Conservation (phyloP, 768 basidiomycete genomes). For the Trametes maxima region DNA sequence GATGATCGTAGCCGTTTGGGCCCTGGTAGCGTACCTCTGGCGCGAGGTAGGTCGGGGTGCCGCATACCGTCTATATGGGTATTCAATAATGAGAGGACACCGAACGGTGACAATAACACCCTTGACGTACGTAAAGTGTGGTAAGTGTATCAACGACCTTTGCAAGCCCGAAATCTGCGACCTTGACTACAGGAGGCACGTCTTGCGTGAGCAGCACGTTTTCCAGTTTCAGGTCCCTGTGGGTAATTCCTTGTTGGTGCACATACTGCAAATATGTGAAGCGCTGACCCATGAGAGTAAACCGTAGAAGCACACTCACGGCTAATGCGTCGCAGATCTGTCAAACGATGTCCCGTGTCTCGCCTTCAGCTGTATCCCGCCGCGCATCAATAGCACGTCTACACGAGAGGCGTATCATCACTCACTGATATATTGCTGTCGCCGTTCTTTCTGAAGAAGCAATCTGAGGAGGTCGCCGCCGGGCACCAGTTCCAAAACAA, state of each 20-base stretch:
- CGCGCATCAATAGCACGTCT: neutral
- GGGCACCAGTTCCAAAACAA: slow-evolving; percentile 81
- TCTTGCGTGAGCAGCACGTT: slow-evolving; percentile 80
- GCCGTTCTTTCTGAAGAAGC: slow-evolving; percentile 60
- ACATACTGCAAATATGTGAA: slow-evolving; percentile 54
- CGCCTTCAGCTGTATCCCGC: neutral
- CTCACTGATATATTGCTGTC: slow-evolving; percentile 61
- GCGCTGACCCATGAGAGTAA: slow-evolving; percentile 41
- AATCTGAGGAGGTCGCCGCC: slow-evolving; percentile 88
- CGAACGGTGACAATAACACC: slow-evolving; percentile 34
- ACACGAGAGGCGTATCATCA: slow-evolving; percentile 38
- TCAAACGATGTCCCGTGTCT: slow-evolving; percentile 67
- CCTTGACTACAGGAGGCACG: slow-evolving; percentile 72
- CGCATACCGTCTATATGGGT: slow-evolving; percentile 89
- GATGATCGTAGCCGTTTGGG: slow-evolving; percentile 72
- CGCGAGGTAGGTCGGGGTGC: slow-evolving; percentile 91
- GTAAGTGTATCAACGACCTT: slow-evolving; percentile 80
- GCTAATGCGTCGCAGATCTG: slow-evolving; percentile 82
- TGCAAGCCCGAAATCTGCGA: slow-evolving; percentile 95
- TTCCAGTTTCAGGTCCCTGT: slow-evolving; percentile 94
- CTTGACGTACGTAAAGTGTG: slow-evolving; percentile 55
- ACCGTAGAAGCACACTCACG: slow-evolving; percentile 42
- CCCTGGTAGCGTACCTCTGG: slow-evolving; percentile 80
- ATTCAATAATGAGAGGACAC: slow-evolving; percentile 36
- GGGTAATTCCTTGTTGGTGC: slow-evolving; percentile 75